Percentiles rank a stretch among this genome's conserved stretches.
phyloP scores from a whole-genome alignment of 2,329 filamentous ascomycete genomes.

The Epichloe gansuensis region DNA sequence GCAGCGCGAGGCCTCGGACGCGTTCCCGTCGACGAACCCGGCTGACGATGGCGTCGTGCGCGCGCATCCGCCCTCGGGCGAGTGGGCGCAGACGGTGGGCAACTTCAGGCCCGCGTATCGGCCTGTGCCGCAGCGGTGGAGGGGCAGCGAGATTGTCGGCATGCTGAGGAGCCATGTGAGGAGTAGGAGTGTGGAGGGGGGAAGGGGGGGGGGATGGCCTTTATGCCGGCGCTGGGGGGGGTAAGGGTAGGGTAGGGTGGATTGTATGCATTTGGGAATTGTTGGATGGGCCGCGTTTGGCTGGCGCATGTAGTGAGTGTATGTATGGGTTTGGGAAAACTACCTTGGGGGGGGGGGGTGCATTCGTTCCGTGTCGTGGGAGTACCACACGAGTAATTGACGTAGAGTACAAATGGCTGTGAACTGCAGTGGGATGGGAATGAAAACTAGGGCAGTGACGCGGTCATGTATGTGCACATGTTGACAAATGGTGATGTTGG shows the following conservation, averaged over 20 bases:
- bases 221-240: slow-evolving; percentile 34
- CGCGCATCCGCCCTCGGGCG: slow-evolving; percentile 40
- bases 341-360: no score
- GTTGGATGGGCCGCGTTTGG: neutral
- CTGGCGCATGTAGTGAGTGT: no score
- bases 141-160: slow-evolving; percentile 62
- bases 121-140: slow-evolving; percentile 79
- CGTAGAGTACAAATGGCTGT: neutral
- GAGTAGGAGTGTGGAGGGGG: slow-evolving; percentile 33
- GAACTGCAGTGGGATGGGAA: neutral
- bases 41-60: slow-evolving; percentile 17
- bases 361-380: neutral
- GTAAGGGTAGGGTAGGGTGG: neutral
- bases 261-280: neutral
- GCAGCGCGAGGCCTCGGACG: slow-evolving; percentile 48
- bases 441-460: no score
- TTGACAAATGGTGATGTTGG: no score
- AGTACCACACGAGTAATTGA: neutral
- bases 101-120: slow-evolving; percentile 89
- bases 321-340: no score
- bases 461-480: no score
- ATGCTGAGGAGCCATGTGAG: slow-evolving; percentile 73
- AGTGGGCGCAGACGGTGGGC: slow-evolving; percentile 95
- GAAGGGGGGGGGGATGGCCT: slow-evolving; percentile 39
- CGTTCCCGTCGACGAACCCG: slow-evolving; percentile 31